Conservation (phyloP, 306 rosid genomes). For the Glycyrrhiza uralensis region DNA sequence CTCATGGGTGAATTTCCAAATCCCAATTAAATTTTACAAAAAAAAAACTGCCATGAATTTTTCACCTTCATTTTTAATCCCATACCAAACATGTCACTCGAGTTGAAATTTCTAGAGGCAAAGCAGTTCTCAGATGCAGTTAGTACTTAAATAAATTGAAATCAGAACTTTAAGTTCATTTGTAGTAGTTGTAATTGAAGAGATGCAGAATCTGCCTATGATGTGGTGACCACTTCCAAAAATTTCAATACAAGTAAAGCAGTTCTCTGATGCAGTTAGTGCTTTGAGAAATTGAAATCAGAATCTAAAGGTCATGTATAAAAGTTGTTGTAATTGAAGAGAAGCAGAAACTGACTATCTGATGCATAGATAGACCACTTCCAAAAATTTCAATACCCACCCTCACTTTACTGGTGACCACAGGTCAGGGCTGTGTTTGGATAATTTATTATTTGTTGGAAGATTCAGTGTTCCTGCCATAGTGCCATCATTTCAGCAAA, state of each 20-base stretch:
- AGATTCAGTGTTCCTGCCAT: not conserved
- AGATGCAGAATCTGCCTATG: not conserved
- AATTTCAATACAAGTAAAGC: no score
- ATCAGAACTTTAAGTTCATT: not conserved
- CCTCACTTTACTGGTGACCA: not conserved
- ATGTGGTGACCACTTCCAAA: not conserved
- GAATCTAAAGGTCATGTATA: no score
- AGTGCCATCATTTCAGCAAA: not conserved
- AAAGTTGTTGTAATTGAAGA: no score
- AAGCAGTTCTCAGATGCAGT: not conserved
- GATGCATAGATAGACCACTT: no score
- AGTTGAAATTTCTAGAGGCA: not conserved
- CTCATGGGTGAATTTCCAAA: not conserved
- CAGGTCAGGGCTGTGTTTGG: not conserved
- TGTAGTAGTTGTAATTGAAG: not conserved
- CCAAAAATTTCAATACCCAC: not conserved
- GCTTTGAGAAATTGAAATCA: no score
- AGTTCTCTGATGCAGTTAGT: no score
- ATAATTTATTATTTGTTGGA: not conserved
- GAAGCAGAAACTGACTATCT: no score
- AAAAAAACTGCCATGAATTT: not conserved
- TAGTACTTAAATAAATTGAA: not conserved
- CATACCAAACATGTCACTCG: not conserved
- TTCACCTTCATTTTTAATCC: not conserved
- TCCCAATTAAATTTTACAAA: not conserved